These are phyloP conservation scores for Coemansia sp. DNA, from an alignment of 192 early-diverging fungal genomes.

Conservation along the genomic window DNA sequence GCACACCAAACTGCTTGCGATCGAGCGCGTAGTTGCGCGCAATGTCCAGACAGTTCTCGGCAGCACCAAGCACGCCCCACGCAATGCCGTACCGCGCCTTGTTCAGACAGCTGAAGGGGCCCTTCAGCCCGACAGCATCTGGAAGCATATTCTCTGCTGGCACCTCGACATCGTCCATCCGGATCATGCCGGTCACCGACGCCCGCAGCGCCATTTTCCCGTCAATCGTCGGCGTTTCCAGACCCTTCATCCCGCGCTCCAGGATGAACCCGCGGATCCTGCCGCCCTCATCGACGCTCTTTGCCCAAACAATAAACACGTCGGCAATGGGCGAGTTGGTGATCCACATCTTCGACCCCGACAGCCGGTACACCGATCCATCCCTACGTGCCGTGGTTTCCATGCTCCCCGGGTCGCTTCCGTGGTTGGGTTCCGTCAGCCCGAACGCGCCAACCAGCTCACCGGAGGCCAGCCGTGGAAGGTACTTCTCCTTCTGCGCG, in stretches of 20 bases:
- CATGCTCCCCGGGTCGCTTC: slow-evolving; percentile 91
- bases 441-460: slow-evolving; percentile 91
- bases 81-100: slow-evolving; percentile 96
- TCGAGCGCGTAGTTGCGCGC: slow-evolving; percentile 90
- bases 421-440: slow-evolving; percentile 97
- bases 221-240: slow-evolving; percentile 85
- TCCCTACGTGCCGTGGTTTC: slow-evolving; percentile 84
- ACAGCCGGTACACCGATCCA: slow-evolving; percentile 72
- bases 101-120: slow-evolving; percentile 97
- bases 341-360: slow-evolving; percentile 98
- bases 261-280: slow-evolving; percentile 93
- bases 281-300: slow-evolving; percentile 71
- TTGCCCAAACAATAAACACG: slow-evolving; percentile 96
- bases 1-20: slow-evolving; percentile 90
- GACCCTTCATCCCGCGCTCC: slow-evolving; percentile 93
- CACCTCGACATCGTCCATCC: slow-evolving; percentile 97
- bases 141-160: slow-evolving; percentile 91
- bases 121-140: slow-evolving; percentile 85
- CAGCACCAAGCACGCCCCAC: slow-evolving; percentile 95
- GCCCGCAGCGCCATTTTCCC: slow-evolving; percentile 96
- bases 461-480: slow-evolving; percentile 85
- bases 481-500: slow-evolving; percentile 86
- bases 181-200: slow-evolving; percentile 95
- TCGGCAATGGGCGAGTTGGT: slow-evolving; percentile 98
- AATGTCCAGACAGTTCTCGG: slow-evolving; percentile 85